These are phyloP conservation scores for Pterocarpus santalinus DNA, from an alignment of 306 rosid species.

Conservation along the genomic window DNA sequence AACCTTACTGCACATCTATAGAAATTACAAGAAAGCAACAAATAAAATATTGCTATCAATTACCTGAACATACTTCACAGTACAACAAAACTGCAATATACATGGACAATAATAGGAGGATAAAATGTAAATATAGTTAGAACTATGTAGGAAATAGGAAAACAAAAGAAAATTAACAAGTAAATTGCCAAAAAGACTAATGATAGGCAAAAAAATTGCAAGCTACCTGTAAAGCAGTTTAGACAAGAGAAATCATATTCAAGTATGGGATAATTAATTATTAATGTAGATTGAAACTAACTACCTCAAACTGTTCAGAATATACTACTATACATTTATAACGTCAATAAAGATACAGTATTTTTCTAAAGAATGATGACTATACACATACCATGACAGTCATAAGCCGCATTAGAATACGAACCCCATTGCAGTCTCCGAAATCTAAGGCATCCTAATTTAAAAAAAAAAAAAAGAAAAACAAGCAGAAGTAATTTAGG, in stretches of 20 bases:
- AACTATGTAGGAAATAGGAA: constrained; percentile 21
- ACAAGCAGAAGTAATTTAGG: constrained; percentile 11
- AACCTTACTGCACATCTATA: constrained; percentile 95
- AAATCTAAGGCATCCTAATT: constrained; percentile 80
- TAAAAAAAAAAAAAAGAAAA: constrained; percentile 29
- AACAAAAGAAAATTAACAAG: constrained; percentile 6
- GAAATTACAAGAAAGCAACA: constrained; percentile 42
- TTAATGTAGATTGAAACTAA: constrained; percentile 18
- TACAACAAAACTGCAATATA: constrained; percentile 29
- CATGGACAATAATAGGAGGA: constrained; percentile 10
- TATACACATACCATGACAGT: constrained; percentile 79
- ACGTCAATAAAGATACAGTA: constrained; percentile 2
- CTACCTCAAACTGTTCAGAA: constrained; percentile 30
- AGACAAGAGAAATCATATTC: constrained; percentile 17
- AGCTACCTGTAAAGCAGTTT: constrained; percentile 17
- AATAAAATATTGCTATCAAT: constrained; percentile 7
- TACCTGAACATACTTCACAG: constrained; percentile 9
- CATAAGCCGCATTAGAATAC: constrained; percentile 83
- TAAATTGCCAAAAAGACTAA: not conserved
- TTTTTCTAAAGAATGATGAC: constrained; percentile 14
- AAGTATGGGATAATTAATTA: constrained; percentile 22
- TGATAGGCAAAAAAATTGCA: constrained; percentile 26
- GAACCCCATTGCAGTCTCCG: constrained; percentile 80
- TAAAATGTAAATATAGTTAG: constrained; percentile 19
- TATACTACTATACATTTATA: not conserved